Conservation (phyloP, 1,284 basidiomycete species). For the Tylopilus sp. region DNA sequence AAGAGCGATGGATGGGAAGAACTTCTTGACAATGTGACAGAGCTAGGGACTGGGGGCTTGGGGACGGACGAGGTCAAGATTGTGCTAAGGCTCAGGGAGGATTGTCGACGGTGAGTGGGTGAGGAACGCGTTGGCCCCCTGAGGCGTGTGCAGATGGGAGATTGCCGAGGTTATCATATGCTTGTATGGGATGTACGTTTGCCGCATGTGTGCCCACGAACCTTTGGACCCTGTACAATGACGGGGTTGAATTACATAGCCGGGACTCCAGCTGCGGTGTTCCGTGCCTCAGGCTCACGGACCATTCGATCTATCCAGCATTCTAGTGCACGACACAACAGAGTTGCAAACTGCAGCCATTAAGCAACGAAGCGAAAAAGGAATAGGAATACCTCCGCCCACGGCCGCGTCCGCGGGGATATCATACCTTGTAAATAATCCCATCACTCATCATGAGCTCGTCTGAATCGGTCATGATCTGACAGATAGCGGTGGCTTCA, state of each 20-base stretch:
- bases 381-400: neutral
- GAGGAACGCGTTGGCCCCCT: neutral
- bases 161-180: neutral
- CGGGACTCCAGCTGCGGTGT: neutral
- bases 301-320: neutral
- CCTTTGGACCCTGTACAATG: neutral
- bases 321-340: constrained; percentile 4
- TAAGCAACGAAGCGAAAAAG: constrained; percentile 1
- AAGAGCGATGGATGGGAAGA: constrained; percentile 29
- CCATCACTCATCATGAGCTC: constrained; percentile 88
- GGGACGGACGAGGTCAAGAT: constrained; percentile 27
- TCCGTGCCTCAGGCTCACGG: neutral
- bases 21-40: constrained; percentile 24
- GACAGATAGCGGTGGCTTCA: constrained; percentile 76
- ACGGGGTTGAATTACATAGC: neutral
- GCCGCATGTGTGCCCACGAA: neutral
- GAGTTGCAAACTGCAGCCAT: neutral
- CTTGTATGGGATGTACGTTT: neutral
- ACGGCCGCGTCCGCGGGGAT: neutral
- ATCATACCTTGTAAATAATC: constrained; percentile 69
- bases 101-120: constrained; percentile 18
- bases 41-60: constrained; percentile 25
- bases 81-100: constrained; percentile 30
- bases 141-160: neutral
- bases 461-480: constrained; percentile 78